These are phyloP conservation scores for Blastobotrys americana DNA, from an alignment of 805 yeast genomes.

Conservation along the genomic window DNA sequence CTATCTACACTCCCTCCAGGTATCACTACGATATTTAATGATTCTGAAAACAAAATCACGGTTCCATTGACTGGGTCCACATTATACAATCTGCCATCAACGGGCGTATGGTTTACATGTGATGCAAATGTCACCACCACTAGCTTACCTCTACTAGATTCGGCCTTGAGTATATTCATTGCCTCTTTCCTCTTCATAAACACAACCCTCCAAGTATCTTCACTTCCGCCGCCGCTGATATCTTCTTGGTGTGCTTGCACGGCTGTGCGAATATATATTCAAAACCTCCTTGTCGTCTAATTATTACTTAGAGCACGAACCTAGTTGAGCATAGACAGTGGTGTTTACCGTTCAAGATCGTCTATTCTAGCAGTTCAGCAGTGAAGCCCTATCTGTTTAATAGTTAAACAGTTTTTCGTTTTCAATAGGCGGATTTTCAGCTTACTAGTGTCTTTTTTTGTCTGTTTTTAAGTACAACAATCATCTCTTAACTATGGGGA, in stretches of 20 bases:
- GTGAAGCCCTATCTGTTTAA: no score
- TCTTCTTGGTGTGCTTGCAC: not conserved
- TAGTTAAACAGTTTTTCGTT: no score
- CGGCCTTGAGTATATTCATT: slow-evolving; percentile 1
- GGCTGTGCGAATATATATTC: not conserved
- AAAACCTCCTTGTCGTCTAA: no score
- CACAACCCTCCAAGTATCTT: not conserved
- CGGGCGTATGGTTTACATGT: slow-evolving; percentile 3
- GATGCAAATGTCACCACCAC: slow-evolving; percentile 6
- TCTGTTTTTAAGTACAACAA: no score
- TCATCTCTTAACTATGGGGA: not conserved
- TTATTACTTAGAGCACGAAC: no score
- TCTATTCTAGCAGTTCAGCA: no score
- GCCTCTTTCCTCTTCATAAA: no score
- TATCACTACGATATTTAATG: no score
- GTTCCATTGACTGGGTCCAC: slow-evolving; percentile 13
- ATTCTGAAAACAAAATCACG: slow-evolving; percentile 9
- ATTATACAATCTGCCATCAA: slow-evolving; percentile 11
- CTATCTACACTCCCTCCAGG: not conserved
- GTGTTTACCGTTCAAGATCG: no score
- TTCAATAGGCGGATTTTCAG: no score
- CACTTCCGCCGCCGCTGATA: not conserved
- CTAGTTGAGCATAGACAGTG: no score
- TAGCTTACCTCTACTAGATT: slow-evolving; percentile 6
- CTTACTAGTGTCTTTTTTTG: no score